phyloP scores from a whole-genome alignment of 2,329 filamentous ascomycete species.

The Acephala macrosclerotiorum region DNA sequence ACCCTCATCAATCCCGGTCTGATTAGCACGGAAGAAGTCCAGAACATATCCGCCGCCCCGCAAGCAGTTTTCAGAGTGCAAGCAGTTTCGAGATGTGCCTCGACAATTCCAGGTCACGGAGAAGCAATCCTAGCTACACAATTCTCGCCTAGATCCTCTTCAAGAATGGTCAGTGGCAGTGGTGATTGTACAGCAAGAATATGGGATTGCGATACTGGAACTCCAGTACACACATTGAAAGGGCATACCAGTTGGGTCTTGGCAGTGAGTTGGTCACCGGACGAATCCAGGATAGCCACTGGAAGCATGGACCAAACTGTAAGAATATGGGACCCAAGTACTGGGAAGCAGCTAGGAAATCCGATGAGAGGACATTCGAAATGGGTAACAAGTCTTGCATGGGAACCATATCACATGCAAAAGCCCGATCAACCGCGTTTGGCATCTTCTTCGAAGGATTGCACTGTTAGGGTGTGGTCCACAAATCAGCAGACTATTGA shows the following conservation, averaged over 20 bases:
- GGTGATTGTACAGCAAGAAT: constrained; percentile 91
- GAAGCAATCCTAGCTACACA: constrained; percentile 87
- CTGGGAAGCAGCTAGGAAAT: constrained; percentile 75
- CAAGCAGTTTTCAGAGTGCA: constrained; percentile 95
- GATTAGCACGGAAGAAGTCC: constrained; percentile 46
- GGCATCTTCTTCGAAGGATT: constrained; percentile 89
- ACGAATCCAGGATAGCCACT: constrained; percentile 82
- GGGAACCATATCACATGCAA: constrained; percentile 94
- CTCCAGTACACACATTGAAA: constrained; percentile 83
- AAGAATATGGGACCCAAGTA: constrained; percentile 86
- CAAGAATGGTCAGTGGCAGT: constrained; percentile 83
- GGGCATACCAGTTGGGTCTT: constrained; percentile 92
- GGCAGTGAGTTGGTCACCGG: constrained; percentile 85
- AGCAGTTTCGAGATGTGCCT: constrained; percentile 87
- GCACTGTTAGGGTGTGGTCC: constrained; percentile 87
- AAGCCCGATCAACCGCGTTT: constrained; percentile 75
- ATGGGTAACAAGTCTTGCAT: constrained; percentile 86
- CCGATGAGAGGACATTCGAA: constrained; percentile 84
- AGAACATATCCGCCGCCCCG: constrained; percentile 68
- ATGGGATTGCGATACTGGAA: constrained; percentile 95
- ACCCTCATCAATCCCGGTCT: constrained; percentile 50
- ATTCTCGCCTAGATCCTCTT: constrained; percentile 82
- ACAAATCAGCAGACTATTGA: constrained; percentile 80
- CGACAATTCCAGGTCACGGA: constrained; percentile 88
- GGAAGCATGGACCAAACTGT: constrained; percentile 94